A percentile compares a stretch with the other conserved stretches of the same genome.
These are phyloP conservation scores for Globisporangium iwayamae DNA, from an alignment of 352 stramenopile species.

Conservation along the genomic window DNA sequence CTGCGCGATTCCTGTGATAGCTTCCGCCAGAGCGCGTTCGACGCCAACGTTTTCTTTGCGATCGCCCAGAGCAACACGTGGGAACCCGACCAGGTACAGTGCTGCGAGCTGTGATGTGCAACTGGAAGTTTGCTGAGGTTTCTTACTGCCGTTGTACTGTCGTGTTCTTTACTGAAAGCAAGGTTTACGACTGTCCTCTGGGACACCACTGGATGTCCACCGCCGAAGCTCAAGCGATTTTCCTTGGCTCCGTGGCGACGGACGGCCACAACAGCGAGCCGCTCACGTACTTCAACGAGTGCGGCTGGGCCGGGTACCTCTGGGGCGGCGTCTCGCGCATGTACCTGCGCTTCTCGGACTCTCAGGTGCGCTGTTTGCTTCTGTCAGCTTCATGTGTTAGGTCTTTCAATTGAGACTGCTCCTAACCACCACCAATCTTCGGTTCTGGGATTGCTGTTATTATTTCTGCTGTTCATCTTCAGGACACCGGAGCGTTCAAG, in stretches of 20 bases:
- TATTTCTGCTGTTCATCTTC: background rate
- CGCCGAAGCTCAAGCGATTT: conserved; percentile 44
- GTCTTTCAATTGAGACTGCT: background rate
- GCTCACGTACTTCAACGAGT: conserved; percentile 81
- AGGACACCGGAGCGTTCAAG: conserved; percentile 79
- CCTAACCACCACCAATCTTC: background rate
- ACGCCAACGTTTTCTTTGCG: conserved; percentile 53
- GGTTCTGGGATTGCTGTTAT: background rate
- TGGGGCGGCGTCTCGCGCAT: conserved; percentile 59
- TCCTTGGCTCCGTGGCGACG: conserved; percentile 30
- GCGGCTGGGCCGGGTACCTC: conserved; percentile 76
- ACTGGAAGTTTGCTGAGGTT: background rate
- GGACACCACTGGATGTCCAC: conserved; percentile 85
- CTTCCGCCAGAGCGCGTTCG: conserved; percentile 62
- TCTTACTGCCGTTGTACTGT: background rate
- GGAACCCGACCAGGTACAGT: conserved; percentile 43
- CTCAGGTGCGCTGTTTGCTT: conserved; percentile 19
- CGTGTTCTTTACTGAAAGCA: background rate
- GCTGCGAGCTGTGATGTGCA: background rate
- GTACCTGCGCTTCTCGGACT: conserved; percentile 88
- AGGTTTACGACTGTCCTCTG: conserved; percentile 83
- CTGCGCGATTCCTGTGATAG: conserved; percentile 65
- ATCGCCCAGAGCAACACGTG: conserved; percentile 66
- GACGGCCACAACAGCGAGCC: conserved; percentile 28
- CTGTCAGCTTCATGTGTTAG: background rate